Evolutionary conservation across 495 filamentous ascomycete species (phyloP).

Genomic region (Penicillium angulare): DNA sequence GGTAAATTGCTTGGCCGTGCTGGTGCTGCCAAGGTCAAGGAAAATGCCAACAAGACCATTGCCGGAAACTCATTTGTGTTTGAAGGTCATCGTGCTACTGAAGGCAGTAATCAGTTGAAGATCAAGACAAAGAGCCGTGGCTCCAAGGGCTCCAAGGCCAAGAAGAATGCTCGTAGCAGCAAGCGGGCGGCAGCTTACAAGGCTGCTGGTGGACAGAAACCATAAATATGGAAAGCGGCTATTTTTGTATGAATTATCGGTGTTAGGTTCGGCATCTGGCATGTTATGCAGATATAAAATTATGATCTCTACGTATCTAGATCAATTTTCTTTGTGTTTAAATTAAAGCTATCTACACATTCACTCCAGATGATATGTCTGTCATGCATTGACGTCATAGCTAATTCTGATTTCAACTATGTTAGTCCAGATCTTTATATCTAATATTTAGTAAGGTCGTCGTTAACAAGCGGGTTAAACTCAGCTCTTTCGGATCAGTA

Average conservation of each 20-base stretch:
- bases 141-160: conserved; percentile 51
- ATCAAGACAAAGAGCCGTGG: conserved; percentile 59
- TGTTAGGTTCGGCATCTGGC: conserved; percentile 24
- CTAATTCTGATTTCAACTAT: no score
- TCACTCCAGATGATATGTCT: no score
- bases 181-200: conserved; percentile 68
- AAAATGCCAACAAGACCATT: conserved; percentile 31
- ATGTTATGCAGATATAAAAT: conserved; percentile 13
- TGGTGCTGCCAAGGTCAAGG: conserved; percentile 65
- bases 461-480: no score
- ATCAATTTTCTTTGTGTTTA: not conserved
- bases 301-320: conserved; percentile 7
- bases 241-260: conserved; percentile 20
- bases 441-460: no score
- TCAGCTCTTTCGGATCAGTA: no score
- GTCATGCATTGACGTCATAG: no score
- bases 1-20: conserved; percentile 78
- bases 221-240: conserved; percentile 5
- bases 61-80: conserved; percentile 69
- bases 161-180: conserved; percentile 48
- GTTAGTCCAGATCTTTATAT: no score
- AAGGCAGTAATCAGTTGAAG: conserved; percentile 58
- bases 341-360: no score
- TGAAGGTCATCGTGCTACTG: conserved; percentile 81
- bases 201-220: conserved; percentile 51